phyloP scores from a whole-genome alignment of 352 stramenopile genomes.

The Phytophthora quininea region DNA sequence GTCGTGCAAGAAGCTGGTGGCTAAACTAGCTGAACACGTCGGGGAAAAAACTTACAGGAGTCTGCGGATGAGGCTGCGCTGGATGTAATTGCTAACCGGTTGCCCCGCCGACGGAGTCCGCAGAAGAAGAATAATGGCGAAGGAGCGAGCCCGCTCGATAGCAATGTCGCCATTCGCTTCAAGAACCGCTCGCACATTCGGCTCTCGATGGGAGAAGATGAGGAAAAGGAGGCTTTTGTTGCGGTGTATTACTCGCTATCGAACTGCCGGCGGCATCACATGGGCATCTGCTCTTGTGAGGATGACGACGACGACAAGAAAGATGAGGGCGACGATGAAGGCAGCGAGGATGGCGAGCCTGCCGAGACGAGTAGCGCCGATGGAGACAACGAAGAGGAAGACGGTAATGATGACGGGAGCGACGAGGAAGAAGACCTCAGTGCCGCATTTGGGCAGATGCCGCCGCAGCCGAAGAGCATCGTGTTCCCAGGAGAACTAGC shows the following conservation, averaged over 20 bases:
- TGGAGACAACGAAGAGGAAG: conserved; percentile 40
- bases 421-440: conserved; percentile 40
- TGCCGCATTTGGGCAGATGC: conserved; percentile 41
- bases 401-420: conserved; percentile 28
- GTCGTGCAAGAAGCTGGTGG: conserved; percentile 55
- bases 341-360: conserved; percentile 29
- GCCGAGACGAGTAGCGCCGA: conserved; percentile 28
- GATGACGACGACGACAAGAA: conserved; percentile 35
- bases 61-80: conserved; percentile 78
- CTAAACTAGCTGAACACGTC: conserved; percentile 56
- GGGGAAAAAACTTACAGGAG: conserved; percentile 62
- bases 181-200: conserved; percentile 74
- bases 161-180: conserved; percentile 57
- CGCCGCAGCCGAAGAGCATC: conserved; percentile 56
- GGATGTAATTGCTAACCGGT: conserved; percentile 76
- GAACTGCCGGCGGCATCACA: conserved; percentile 86
- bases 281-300: conserved; percentile 76
- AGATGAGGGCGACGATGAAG: conserved; percentile 32
- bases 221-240: conserved; percentile 63
- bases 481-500: conserved; percentile 69
- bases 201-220: conserved; percentile 68
- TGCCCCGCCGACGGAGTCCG: conserved; percentile 47
- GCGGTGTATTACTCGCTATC: conserved; percentile 72
- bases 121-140: conserved; percentile 25
- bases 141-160: conserved; percentile 50